phyloP scores from a whole-genome alignment of 129 eudicot genomes.

The Artemisia argyi region DNA sequence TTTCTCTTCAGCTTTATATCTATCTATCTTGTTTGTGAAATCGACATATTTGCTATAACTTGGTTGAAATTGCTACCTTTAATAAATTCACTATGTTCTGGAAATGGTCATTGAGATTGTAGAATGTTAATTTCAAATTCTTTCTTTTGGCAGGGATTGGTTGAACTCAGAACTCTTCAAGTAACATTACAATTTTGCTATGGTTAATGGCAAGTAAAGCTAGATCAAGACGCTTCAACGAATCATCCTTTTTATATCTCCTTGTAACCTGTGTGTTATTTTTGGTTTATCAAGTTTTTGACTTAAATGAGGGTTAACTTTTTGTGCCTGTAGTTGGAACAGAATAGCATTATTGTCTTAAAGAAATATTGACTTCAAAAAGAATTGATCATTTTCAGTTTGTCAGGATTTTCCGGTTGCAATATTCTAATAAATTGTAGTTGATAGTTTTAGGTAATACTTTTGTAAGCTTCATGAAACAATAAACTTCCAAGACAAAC shows the following conservation, averaged over 20 bases:
- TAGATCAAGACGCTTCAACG: slow-evolving; percentile 20
- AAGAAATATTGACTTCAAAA: neutral
- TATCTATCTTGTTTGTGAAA: neutral
- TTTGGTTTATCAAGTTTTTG: slow-evolving; percentile 20
- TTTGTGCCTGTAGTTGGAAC: slow-evolving; percentile 28
- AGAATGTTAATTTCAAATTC: neutral
- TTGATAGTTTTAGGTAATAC: neutral
- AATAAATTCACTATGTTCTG: neutral
- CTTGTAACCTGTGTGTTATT: slow-evolving; percentile 30
- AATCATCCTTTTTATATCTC: slow-evolving; percentile 6
- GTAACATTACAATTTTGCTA: slow-evolving; percentile 28
- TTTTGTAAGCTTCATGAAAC: neutral
- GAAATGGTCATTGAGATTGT: neutral
- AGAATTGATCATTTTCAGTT: neutral
- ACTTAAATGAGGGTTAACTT: slow-evolving; percentile 27
- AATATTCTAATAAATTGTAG: neutral
- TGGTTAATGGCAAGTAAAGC: slow-evolving; percentile 25
- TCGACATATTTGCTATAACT: neutral
- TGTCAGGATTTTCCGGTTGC: neutral
- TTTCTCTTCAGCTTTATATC: neutral
- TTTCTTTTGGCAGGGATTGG: slow-evolving; percentile 73
- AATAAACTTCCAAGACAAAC: neutral
- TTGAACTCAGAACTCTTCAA: slow-evolving; percentile 72
- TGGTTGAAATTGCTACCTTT: neutral
- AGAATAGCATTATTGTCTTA: slow-evolving; percentile 7